A percentile compares a stretch with the other conserved stretches of the same genome.
Conservation (phyloP, 176 grass and related monocot species). For the Pontederia crassipes region DNA sequence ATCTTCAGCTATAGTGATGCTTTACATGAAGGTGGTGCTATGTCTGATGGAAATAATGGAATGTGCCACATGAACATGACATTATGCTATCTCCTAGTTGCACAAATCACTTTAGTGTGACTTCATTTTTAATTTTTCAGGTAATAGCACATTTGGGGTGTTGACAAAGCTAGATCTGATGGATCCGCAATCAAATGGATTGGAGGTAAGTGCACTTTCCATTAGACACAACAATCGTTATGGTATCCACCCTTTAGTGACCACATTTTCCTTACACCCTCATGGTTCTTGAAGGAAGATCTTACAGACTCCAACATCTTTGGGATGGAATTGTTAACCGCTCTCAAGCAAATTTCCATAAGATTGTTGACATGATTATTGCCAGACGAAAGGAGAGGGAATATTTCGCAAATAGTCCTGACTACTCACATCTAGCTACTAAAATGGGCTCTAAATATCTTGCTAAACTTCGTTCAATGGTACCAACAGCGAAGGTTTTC, state of each 20-base stretch:
- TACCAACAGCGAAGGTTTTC: conserved; percentile 10
- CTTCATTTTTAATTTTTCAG: conserved; percentile 32
- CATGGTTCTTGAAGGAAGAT: conserved; percentile 97
- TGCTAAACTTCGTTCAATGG: conserved; percentile 84
- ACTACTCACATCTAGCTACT: conserved; percentile 85
- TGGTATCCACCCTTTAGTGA: neutral
- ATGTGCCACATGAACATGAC: no score
- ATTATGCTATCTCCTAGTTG: no score
- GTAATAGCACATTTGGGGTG: conserved; percentile 95
- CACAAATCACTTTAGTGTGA: no score
- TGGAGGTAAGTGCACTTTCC: conserved; percentile 47
- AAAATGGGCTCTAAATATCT: conserved; percentile 99
- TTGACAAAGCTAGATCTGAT: conserved; percentile 99
- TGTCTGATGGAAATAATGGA: no score
- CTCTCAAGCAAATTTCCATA: conserved; percentile 99
- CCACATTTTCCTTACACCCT: conserved; percentile 15
- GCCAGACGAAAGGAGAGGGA: conserved; percentile 81
- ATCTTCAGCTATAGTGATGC: no score
- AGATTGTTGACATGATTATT: conserved; percentile 90
- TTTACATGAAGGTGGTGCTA: no score
- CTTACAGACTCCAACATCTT: conserved; percentile 82
- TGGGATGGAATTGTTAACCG: conserved; percentile 98
- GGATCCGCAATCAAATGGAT: conserved; percentile 94
- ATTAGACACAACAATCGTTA: neutral
- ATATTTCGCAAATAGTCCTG: conserved; percentile 86